phyloP scores from a whole-genome alignment of 768 basidiomycete genomes.

The Psilocybe sp. region DNA sequence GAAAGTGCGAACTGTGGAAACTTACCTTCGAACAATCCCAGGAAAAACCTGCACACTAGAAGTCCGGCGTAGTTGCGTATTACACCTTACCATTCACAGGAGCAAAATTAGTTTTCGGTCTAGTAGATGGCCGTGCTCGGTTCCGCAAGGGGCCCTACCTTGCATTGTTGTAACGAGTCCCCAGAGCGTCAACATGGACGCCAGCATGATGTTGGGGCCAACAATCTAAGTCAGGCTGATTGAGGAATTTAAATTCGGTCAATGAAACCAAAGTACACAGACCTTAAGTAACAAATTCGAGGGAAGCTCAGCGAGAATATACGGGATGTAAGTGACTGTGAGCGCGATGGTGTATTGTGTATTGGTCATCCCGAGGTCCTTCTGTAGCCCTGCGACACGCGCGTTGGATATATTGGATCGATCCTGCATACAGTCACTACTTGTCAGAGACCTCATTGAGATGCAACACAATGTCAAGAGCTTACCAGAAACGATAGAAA shows the following conservation, averaged over 20 bases:
- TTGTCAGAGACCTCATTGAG: not conserved
- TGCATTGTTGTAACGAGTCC: conserved; percentile 60
- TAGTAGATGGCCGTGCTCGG: no score
- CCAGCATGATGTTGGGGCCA: conserved; percentile 55
- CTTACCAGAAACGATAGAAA: conserved; percentile 51
- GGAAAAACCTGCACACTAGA: conserved; percentile 48
- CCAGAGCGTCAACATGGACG: conserved; percentile 63
- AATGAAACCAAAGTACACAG: no score
- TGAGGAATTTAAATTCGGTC: no score
- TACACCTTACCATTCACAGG: no score
- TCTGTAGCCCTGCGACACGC: conserved; percentile 59
- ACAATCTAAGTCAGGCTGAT: conserved; percentile 23
- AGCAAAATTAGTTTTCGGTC: no score
- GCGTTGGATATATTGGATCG: conserved; percentile 59
- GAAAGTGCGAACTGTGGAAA: not conserved
- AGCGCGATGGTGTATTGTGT: conserved; percentile 48
- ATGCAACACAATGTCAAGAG: not conserved
- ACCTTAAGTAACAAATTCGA: conserved; percentile 45
- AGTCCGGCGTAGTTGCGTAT: conserved; percentile 41
- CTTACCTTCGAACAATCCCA: conserved; percentile 47
- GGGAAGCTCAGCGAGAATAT: conserved; percentile 58
- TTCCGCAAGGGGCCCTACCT: conserved; percentile 29
- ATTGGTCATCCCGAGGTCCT: conserved; percentile 45
- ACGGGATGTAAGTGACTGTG: conserved; percentile 50
- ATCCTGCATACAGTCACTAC: conserved; percentile 27